phyloP scores from a whole-genome alignment of 2,329 filamentous ascomycete genomes.

The Verticillium alfalfae region DNA sequence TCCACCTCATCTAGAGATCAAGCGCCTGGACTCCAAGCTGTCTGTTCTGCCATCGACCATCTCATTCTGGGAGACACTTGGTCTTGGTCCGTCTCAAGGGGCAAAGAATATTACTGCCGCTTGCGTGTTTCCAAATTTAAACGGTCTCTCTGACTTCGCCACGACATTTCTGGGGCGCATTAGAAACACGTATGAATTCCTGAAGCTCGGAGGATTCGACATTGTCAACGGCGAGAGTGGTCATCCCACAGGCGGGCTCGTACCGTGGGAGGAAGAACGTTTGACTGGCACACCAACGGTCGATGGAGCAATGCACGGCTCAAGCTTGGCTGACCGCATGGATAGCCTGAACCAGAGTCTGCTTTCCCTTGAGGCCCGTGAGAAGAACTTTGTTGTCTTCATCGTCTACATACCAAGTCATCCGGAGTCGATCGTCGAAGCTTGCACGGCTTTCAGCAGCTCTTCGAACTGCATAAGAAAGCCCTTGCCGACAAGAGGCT shows the following conservation, averaged over 20 bases:
- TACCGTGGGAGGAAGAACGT: conserved; percentile 36
- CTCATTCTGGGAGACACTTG: conserved; percentile 76
- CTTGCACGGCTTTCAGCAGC: conserved; percentile 69
- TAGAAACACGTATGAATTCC: conserved; percentile 65
- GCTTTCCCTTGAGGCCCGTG: conserved; percentile 30
- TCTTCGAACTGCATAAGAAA: conserved; percentile 60
- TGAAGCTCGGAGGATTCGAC: conserved; percentile 65
- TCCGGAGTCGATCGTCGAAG: conserved; percentile 58
- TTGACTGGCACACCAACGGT: not conserved
- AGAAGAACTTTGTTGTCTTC: conserved; percentile 68
- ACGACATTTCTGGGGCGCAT: conserved; percentile 62
- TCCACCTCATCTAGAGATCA: conserved; percentile 66
- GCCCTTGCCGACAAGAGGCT: conserved; percentile 37
- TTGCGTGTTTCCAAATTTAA: conserved; percentile 64
- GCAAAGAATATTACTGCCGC: conserved; percentile 66
- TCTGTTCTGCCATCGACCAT: conserved; percentile 71
- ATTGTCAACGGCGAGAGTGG: conserved; percentile 34
- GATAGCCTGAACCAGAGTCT: conserved; percentile 42
- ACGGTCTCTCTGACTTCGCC: conserved; percentile 56
- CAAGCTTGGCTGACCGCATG: conserved; percentile 42
- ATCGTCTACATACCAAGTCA: conserved; percentile 65
- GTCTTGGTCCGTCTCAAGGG: conserved; percentile 65
- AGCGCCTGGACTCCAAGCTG: conserved; percentile 61
- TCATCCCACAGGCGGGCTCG: conserved; percentile 39
- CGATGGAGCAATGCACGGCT: conserved; percentile 1